Percentiles rank a stretch among this genome's conserved stretches.
Conservation (phyloP, 139 green algal genomes). For the Gonium pectorale region DNA sequence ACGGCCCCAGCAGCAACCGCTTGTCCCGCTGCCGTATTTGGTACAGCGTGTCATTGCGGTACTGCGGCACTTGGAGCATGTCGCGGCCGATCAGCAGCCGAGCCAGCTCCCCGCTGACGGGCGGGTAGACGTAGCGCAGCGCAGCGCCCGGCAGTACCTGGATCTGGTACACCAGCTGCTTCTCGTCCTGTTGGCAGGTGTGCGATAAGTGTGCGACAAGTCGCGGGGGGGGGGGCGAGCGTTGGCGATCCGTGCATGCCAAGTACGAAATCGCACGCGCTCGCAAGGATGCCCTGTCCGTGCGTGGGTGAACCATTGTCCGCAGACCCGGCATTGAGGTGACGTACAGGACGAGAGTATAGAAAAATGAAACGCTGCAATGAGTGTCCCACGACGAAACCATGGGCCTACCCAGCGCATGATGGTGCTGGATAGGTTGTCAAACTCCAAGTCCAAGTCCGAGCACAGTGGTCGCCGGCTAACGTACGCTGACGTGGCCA, state of each 20-base stretch:
- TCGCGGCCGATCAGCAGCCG: constrained; percentile 10
- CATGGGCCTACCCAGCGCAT: constrained; percentile 7
- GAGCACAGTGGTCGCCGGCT: background rate
- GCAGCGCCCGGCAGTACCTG: constrained; percentile 21
- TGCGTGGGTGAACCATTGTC: too few species aligned
- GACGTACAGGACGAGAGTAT: too few species aligned
- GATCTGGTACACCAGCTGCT: constrained; percentile 30
- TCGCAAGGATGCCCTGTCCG: too few species aligned
- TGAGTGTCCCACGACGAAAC: too few species aligned
- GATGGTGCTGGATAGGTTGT: background rate
- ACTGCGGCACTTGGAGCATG: constrained; percentile 24
- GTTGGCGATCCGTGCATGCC: too few species aligned
- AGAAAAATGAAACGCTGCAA: too few species aligned
- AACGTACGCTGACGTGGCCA: constrained; percentile 8
- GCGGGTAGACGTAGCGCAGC: constrained; percentile 21
- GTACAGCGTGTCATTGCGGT: constrained; percentile 22
- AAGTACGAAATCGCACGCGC: too few species aligned
- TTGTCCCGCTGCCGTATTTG: constrained; percentile 1
- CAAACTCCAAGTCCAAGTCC: background rate
- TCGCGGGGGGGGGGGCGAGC: too few species aligned
- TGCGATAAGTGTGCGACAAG: too few species aligned
- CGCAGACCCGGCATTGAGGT: too few species aligned
- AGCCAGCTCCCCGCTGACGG: background rate
- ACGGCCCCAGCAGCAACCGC: constrained; percentile 27
- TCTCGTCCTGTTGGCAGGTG: background rate